phyloP scores from a whole-genome alignment of 2,329 filamentous ascomycete genomes.

The Zasmidium cellare region DNA sequence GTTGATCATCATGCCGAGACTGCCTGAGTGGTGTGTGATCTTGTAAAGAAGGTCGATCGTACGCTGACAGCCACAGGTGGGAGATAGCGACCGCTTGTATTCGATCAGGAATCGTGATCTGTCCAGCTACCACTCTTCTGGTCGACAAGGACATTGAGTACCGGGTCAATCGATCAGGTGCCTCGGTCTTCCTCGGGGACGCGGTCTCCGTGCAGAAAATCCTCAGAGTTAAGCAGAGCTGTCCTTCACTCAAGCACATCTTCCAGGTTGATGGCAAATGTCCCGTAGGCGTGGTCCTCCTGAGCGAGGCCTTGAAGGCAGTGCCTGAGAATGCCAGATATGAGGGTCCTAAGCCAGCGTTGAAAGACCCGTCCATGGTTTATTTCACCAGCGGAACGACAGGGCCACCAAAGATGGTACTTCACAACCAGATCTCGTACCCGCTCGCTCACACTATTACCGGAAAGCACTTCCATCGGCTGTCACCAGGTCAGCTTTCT shows the following conservation, averaged over 20 bases:
- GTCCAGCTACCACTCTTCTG: conserved; percentile 41
- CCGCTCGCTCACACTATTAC: conserved; percentile 42
- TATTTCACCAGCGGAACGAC: conserved; percentile 46
- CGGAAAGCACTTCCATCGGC: conserved; percentile 40
- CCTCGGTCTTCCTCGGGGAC: conserved; percentile 42
- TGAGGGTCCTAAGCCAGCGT: conserved; percentile 24
- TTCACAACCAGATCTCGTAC: conserved; percentile 43
- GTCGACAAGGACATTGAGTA: conserved; percentile 43
- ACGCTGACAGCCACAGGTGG: conserved; percentile 32
- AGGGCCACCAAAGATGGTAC: conserved; percentile 44
- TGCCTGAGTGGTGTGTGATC: conserved; percentile 34
- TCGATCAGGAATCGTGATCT: conserved; percentile 39
- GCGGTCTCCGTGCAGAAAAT: conserved; percentile 37
- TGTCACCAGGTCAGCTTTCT: conserved; percentile 38
- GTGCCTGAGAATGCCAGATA: conserved; percentile 28
- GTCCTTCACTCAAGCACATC: conserved; percentile 35
- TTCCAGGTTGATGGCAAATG: conserved; percentile 32
- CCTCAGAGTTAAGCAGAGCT: conserved; percentile 32
- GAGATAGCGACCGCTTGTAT: conserved; percentile 41
- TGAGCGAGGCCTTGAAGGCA: conserved; percentile 27
- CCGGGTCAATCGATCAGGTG: conserved; percentile 35
- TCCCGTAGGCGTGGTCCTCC: conserved; percentile 27
- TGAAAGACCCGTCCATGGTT: conserved; percentile 36
- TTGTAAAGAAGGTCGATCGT: not conserved
- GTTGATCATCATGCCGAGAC: conserved; percentile 39